Evolutionary conservation across 228 moss, liverwort and hornwort genomes (phyloP).

Genomic region (Sphagnum magellanicum): DNA sequence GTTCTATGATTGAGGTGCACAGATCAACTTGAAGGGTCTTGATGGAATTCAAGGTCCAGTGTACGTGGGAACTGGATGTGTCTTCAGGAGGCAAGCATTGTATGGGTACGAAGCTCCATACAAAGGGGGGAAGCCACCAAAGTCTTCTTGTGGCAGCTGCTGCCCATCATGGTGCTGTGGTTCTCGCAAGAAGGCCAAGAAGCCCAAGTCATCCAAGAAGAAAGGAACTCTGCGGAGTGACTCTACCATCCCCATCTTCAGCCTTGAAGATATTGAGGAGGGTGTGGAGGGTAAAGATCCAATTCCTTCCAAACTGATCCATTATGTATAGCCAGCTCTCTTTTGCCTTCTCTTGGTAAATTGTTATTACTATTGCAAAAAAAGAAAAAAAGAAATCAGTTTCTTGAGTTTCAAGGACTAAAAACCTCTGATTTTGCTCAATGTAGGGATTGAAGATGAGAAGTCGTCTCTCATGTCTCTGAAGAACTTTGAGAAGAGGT

Average conservation of each 20-base stretch:
- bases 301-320: background rate
- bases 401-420: no score
- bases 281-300: constrained; percentile 42
- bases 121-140: constrained; percentile 31
- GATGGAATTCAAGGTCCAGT: constrained; percentile 51
- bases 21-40: constrained; percentile 56
- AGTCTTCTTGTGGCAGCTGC: constrained; percentile 5
- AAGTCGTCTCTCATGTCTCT: constrained; percentile 43
- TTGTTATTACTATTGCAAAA: no score
- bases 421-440: no score
- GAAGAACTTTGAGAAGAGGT: constrained; percentile 67
- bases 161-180: constrained; percentile 22
- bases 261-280: constrained; percentile 71
- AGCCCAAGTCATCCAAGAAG: constrained; percentile 15
- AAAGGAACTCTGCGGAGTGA: constrained; percentile 34
- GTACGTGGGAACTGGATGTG: constrained; percentile 52
- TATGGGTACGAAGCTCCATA: constrained; percentile 49
- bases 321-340: no score
- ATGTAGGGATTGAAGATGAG: constrained; percentile 30
- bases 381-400: no score
- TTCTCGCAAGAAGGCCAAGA: constrained; percentile 23
- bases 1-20: background rate
- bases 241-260: constrained; percentile 49
- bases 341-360: no score
- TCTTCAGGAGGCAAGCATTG: constrained; percentile 44